Evolutionary conservation across 352 stramenopile species (phyloP).

Genomic region (Blastocystis sp.): DNA sequence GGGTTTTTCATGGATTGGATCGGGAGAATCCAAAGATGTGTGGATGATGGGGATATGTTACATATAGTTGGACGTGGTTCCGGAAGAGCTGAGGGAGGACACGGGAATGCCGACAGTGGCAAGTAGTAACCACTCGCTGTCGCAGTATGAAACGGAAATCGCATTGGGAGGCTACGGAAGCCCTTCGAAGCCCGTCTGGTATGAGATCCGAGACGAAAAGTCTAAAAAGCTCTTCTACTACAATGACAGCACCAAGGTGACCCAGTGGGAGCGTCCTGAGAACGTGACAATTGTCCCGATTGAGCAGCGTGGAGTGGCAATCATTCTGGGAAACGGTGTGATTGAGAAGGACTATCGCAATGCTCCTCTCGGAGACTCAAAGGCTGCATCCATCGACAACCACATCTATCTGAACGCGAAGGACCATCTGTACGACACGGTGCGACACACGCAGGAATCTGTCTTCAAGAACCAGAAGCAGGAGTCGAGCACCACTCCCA

Average conservation of each 20-base stretch:
- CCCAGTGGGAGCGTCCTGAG: constrained; percentile 20
- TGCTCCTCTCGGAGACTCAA: background rate
- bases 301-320: constrained; percentile 9
- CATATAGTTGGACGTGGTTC: constrained; percentile 15
- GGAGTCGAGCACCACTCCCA: background rate
- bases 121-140: background rate
- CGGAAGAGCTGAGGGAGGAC: background rate
- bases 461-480: background rate
- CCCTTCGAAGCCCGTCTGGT: background rate
- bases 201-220: constrained; percentile 16
- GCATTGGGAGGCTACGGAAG: background rate
- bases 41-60: background rate
- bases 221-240: constrained; percentile 48
- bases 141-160: background rate
- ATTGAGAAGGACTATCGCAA: constrained; percentile 42
- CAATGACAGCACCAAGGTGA: constrained; percentile 13
- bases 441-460: background rate
- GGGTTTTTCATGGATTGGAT: background rate
- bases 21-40: background rate
- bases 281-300: constrained; percentile 32
- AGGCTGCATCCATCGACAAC: background rate
- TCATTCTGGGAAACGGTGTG: constrained; percentile 18
- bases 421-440: background rate
- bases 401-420: constrained; percentile 1
- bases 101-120: background rate